Percentiles rank a stretch among this genome's conserved stretches.
Conservation (phyloP, 1,284 basidiomycete species). For the Fistulinella cinereoalba region DNA sequence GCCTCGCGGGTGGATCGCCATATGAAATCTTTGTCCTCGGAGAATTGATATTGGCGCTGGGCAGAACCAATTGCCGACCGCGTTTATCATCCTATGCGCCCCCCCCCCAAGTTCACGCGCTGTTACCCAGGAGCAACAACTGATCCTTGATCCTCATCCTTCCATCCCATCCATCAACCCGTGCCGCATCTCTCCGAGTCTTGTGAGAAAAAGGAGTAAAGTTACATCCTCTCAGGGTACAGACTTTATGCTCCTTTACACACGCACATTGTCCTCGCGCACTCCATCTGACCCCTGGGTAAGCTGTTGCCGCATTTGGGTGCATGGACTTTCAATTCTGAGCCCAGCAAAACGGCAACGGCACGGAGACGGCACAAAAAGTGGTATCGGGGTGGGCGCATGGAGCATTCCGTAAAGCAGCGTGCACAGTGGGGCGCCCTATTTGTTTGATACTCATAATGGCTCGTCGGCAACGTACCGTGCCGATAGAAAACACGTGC, state of each 20-base stretch:
- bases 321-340: not conserved
- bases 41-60: not conserved
- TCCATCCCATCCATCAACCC: not conserved
- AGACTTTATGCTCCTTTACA: conserved; percentile 8
- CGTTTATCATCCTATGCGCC: not conserved
- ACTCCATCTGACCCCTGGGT: conserved; percentile 11
- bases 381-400: not conserved
- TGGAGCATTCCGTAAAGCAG: conserved; percentile 2
- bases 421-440: not conserved
- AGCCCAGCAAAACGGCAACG: not conserved
- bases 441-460: not conserved
- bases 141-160: not conserved
- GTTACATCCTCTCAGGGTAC: not conserved
- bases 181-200: conserved; percentile 12
- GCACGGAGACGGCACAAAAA: not conserved
- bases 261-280: conserved; percentile 8
- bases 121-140: not conserved
- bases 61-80: not conserved
- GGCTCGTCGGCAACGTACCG: conserved; percentile 3
- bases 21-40: not conserved
- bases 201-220: conserved; percentile 4
- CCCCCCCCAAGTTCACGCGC: conserved; percentile 2
- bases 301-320: conserved; percentile 8
- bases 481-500: not conserved
- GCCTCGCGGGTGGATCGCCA: conserved; percentile 19